These are phyloP conservation scores for Gastrodia elata DNA, from an alignment of 106 monocot genomes.

Conservation along the genomic window DNA sequence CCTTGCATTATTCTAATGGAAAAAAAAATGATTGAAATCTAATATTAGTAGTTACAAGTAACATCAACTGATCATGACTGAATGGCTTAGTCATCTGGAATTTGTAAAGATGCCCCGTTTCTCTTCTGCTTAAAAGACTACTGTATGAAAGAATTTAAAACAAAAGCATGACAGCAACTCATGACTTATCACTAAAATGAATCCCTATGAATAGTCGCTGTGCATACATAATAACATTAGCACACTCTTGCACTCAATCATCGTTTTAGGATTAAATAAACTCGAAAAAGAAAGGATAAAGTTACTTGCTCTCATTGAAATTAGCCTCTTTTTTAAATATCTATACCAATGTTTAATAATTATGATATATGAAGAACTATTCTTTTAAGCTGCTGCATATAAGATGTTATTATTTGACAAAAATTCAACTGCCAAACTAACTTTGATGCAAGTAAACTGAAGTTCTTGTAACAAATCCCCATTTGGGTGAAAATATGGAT, in stretches of 20 bases:
- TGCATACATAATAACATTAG: neutral
- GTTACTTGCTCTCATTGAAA: no score
- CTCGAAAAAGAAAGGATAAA: neutral
- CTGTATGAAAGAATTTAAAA: neutral
- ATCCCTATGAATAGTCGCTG: neutral
- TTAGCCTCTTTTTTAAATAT: no score
- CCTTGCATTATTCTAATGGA: no score
- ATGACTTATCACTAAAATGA: neutral
- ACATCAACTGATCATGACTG: neutral
- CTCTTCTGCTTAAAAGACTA: neutral
- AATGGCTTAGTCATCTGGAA: neutral
- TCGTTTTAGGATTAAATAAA: neutral
- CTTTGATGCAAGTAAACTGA: no score
- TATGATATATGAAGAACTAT: no score
- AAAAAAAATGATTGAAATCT: neutral
- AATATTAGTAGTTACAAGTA: neutral
- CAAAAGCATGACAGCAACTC: neutral
- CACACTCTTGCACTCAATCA: neutral
- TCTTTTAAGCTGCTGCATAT: no score
- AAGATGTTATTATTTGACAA: no score
- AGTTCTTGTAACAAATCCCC: no score
- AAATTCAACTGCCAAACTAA: no score
- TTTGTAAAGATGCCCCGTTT: neutral
- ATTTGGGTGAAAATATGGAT: no score
- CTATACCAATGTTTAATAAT: no score